Conservation (phyloP, 2,329 filamentous ascomycete genomes). For the Epichloe festucae region DNA sequence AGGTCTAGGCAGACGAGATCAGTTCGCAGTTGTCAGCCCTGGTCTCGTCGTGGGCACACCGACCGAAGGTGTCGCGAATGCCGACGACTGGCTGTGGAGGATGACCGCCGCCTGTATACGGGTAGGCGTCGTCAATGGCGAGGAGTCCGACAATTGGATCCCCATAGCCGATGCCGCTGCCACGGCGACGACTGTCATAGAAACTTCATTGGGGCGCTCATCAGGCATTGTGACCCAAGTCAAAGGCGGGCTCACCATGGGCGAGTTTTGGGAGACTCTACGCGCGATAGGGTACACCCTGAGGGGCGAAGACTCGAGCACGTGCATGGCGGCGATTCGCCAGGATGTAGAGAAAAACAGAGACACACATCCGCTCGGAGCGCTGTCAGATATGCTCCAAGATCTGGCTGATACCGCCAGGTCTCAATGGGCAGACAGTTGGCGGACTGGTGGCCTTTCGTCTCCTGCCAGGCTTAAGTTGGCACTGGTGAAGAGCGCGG, state of each 20-base stretch:
- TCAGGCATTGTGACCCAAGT: background rate
- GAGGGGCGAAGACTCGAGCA: background rate
- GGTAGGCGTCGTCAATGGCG: slow-evolving; percentile 7
- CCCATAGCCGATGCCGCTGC: slow-evolving; percentile 6
- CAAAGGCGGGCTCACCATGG: slow-evolving; percentile 2
- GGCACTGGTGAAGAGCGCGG: slow-evolving; percentile 1
- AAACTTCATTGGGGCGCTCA: background rate
- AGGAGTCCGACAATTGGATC: slow-evolving; percentile 1
- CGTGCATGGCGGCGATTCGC: background rate
- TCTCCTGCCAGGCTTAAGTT: background rate
- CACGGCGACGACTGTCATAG: slow-evolving; percentile 5
- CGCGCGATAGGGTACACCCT: background rate
- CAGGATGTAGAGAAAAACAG: slow-evolving; percentile 1
- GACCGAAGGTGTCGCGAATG: slow-evolving; percentile 11
- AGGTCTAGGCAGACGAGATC: slow-evolving; percentile 1
- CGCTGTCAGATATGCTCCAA: slow-evolving; percentile 3
- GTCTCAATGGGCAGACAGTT: background rate
- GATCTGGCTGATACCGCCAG: background rate
- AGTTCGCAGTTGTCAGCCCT: background rate
- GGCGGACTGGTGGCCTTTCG: background rate
- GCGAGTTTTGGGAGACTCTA: slow-evolving; percentile 3
- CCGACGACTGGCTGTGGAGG: slow-evolving; percentile 12
- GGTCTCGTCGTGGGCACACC: slow-evolving; percentile 12
- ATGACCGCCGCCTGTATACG: slow-evolving; percentile 7
- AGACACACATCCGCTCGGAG: slow-evolving; percentile 5